Base-by-base conservation (phyloP, 139 green algal species). In the Eudorina sp. region DNA sequence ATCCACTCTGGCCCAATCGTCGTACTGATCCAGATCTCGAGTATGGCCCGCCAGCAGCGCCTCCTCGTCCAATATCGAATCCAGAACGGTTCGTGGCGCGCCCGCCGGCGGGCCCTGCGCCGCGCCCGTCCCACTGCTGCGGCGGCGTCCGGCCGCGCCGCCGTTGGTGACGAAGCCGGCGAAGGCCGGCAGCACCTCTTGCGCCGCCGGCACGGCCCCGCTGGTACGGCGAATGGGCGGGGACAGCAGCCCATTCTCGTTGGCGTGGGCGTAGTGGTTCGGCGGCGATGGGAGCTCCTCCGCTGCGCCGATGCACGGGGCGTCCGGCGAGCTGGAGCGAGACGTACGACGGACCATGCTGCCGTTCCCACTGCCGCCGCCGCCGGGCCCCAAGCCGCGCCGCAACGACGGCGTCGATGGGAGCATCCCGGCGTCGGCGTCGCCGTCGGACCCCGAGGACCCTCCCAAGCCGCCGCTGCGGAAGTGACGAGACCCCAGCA, bases 401-500 rank as follows among this genome's bases (percentile, higher is more conserved):
- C 48, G 41, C 41, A 83, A 55, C 3, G 75, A 83, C 6, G 75
- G 70, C 41, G 41, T 41, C 2, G 70, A 36, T 2, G 53, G 18
- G 1, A 72, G 21, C 5, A 25, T 40, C 36, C 53, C 77, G 48
- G 4, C 9, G 29, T 48, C 75, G 53, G 40, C 70, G 70, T 79
- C 70, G 27, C 38, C 70, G 19, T 79, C 70, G 38, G 70, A 79
- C 21, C 70, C 70, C 25, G 70, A 79, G 70, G 31, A 51, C 3
- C 23, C 36, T 25, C 43, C 34, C 6, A 36, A 27, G 53, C 68
- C 68, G 34, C 53, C 87, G 8, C 43, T 29, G 23, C 72, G 43
- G 72, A 89, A 89, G 73, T 89, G 88, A 21, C 72, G 14, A 3
- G 55, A 77, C 3, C 70, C 88, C 58, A 89, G 41, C 72, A 91